Evolutionary conservation across 495 filamentous ascomycete genomes (phyloP).

Genomic region (Daldinia caldariorum): DNA sequence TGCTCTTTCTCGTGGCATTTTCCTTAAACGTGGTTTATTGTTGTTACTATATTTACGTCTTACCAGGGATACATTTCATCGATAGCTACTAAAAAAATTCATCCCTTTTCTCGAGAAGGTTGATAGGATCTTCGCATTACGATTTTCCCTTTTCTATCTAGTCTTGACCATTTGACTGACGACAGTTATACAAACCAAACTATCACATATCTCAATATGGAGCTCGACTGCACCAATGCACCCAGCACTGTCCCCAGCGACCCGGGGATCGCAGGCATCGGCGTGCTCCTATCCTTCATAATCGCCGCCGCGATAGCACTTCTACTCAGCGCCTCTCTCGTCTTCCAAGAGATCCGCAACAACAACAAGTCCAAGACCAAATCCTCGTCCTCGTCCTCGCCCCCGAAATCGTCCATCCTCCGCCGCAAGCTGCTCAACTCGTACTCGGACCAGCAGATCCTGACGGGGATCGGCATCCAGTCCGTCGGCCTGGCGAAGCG

Average conservation of each 20-base stretch:
- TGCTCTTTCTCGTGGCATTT: neutral
- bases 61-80: too few relatives aligned
- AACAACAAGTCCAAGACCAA: slow-evolving; percentile 1
- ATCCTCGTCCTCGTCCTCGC: slow-evolving; percentile 3
- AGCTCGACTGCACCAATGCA: slow-evolving; percentile 57
- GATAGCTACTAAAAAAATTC: too few relatives aligned
- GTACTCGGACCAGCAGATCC: slow-evolving; percentile 69
- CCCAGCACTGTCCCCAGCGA: slow-evolving; percentile 59
- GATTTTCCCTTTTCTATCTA: too few relatives aligned
- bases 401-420: slow-evolving; percentile 53
- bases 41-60: too few relatives aligned
- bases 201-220: slow-evolving; percentile 11
- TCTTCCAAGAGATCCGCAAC: slow-evolving; percentile 56
- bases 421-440: slow-evolving; percentile 65
- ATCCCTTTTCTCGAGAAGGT: too few relatives aligned
- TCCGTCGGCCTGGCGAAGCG: slow-evolving; percentile 62
- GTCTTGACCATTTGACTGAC: too few relatives aligned
- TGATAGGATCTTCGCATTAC: too few relatives aligned
- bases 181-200: neutral
- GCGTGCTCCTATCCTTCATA: slow-evolving; percentile 69
- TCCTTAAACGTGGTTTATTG: neutral
- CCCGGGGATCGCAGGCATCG: slow-evolving; percentile 65
- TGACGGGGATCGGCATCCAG: slow-evolving; percentile 68
- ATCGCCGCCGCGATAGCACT: slow-evolving; percentile 61
- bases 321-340: slow-evolving; percentile 56